phyloP scores from a whole-genome alignment of 1,284 basidiomycete genomes.

The Peniophora sp. region DNA sequence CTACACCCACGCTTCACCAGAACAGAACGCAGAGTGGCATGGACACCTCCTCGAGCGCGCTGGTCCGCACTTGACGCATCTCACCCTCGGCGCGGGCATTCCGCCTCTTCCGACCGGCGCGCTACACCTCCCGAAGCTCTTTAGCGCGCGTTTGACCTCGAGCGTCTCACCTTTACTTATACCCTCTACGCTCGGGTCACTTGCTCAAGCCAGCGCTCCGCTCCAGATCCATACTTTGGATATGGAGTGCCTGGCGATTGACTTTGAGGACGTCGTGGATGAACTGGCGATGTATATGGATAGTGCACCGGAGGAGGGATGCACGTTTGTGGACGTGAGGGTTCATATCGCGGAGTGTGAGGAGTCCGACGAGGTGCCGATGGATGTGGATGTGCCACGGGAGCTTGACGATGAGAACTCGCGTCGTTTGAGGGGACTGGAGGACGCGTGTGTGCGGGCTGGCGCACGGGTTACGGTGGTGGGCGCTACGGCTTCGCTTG shows the following conservation, averaged over 20 bases:
- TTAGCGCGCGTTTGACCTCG: conserved; percentile 50
- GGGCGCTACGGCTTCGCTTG: conserved; percentile 1
- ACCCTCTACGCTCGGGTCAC: conserved; percentile 47
- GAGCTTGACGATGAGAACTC: conserved; percentile 3
- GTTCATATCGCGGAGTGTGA: conserved; percentile 8
- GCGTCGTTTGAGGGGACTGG: conserved; percentile 1
- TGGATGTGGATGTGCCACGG: background rate
- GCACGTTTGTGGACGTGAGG: conserved; percentile 3
- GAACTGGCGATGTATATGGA: conserved; percentile 12
- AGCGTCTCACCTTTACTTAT: conserved; percentile 55
- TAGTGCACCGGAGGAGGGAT: conserved; percentile 10
- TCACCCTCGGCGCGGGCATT: conserved; percentile 44
- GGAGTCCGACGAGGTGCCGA: conserved; percentile 5
- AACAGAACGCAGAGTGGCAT: conserved; percentile 52
- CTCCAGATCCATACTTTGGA: conserved; percentile 47
- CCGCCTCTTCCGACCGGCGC: conserved; percentile 29
- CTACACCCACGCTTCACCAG: conserved; percentile 48
- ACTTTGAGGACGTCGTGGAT: conserved; percentile 23
- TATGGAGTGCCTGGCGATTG: conserved; percentile 23
- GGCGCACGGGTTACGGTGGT: conserved; percentile 9
- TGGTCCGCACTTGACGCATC: conserved; percentile 44
- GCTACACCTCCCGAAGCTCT: conserved; percentile 44
- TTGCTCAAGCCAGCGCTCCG: conserved; percentile 48
- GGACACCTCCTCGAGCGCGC: conserved; percentile 50
- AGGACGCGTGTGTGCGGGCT: conserved; percentile 6